Conservation (phyloP, 768 basidiomycete genomes). For the Kwoniella bestiolae region DNA sequence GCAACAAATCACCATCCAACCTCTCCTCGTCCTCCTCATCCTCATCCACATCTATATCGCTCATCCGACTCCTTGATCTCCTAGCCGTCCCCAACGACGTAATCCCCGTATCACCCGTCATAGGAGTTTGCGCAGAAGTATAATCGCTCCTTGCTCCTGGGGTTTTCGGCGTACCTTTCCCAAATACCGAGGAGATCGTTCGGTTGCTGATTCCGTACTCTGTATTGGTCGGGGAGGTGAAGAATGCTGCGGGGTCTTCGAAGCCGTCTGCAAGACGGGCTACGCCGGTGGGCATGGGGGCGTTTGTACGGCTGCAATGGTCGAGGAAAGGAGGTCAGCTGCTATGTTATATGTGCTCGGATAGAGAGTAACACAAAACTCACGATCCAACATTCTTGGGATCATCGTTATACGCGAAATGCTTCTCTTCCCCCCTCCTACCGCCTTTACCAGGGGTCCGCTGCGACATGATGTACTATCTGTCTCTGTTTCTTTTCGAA, state of each 20-base stretch:
- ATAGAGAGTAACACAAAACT: too few species aligned
- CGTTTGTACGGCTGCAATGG: slow-evolving; percentile 51
- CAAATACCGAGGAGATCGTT: slow-evolving; percentile 8
- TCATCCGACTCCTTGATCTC: slow-evolving; percentile 22
- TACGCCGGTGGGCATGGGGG: slow-evolving; percentile 52
- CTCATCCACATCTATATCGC: slow-evolving; percentile 25
- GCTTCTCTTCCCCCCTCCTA: slow-evolving; percentile 25
- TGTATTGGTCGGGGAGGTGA: slow-evolving; percentile 38
- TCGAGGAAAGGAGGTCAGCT: neutral
- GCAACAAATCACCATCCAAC: slow-evolving; percentile 23
- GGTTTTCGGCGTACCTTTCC: slow-evolving; percentile 3
- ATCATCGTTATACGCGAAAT: slow-evolving; percentile 48
- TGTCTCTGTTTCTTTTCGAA: too few species aligned
- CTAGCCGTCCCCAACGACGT: slow-evolving; percentile 2
- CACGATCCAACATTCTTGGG: slow-evolving; percentile 55
- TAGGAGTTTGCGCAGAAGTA: slow-evolving; percentile 3
- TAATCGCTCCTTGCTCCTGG: slow-evolving; percentile 10
- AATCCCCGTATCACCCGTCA: slow-evolving; percentile 2
- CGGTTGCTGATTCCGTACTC: neutral
- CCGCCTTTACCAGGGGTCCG: slow-evolving; percentile 27
- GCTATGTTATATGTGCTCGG: too few species aligned
- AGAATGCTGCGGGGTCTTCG: slow-evolving; percentile 57
- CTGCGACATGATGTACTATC: neutral
- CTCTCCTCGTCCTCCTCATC: slow-evolving; percentile 34
- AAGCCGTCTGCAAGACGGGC: slow-evolving; percentile 52